Conservation (phyloP, 2,329 filamentous ascomycete genomes). For the Balansia obtecta region DNA sequence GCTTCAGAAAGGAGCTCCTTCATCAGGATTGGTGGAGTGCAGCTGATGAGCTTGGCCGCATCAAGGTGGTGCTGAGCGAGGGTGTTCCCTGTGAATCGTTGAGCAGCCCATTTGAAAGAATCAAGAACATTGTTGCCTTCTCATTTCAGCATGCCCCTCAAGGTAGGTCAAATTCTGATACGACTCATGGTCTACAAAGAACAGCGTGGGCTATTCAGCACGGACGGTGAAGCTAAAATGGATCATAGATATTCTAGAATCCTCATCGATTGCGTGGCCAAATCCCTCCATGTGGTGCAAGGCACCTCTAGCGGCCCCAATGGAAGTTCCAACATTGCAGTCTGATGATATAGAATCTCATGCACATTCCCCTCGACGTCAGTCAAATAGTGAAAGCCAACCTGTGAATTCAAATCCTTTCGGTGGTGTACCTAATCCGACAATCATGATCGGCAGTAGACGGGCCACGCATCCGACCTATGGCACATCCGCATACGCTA, state of each 20-base stretch:
- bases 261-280: slow-evolving; percentile 67
- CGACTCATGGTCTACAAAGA: too few relatives aligned
- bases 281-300: slow-evolving; percentile 57
- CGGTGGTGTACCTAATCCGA: neutral
- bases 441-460: neutral
- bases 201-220: neutral
- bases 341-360: slow-evolving; percentile 43
- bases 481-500: neutral
- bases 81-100: slow-evolving; percentile 47
- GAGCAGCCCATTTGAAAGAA: slow-evolving; percentile 45
- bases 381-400: slow-evolving; percentile 3
- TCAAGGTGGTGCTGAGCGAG: slow-evolving; percentile 67
- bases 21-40: slow-evolving; percentile 61
- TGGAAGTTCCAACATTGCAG: slow-evolving; percentile 26
- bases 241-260: slow-evolving; percentile 52
- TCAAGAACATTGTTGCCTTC: slow-evolving; percentile 65
- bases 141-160: slow-evolving; percentile 77
- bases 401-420: slow-evolving; percentile 1
- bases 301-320: slow-evolving; percentile 27
- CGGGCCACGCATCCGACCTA: slow-evolving; percentile 7
- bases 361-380: slow-evolving; percentile 46
- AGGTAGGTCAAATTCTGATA: slow-evolving; percentile 33
- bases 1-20: slow-evolving; percentile 57
- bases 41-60: slow-evolving; percentile 57
- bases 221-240: neutral